A percentile compares a stretch with the other conserved stretches of the same genome.
These are phyloP conservation scores for Cystobasidium slooffiae DNA, from an alignment of 1,284 basidiomycete genomes.

Conservation along the genomic window DNA sequence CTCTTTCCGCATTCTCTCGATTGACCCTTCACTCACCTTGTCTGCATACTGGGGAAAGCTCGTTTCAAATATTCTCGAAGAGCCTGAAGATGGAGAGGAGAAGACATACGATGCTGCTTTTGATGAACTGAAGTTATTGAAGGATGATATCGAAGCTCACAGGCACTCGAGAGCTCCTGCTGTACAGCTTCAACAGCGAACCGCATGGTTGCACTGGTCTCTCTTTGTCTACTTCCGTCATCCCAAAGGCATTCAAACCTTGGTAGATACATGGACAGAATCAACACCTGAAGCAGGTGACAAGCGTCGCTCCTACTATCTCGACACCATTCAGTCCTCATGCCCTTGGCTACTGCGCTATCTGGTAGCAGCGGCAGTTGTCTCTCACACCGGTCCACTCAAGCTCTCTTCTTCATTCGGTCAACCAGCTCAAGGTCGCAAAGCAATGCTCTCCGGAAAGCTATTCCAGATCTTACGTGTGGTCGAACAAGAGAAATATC, in stretches of 20 bases:
- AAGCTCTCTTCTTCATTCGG: conserved; percentile 25
- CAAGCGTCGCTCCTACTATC: conserved; percentile 63
- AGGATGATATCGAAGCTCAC: conserved; percentile 86
- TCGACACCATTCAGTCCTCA: conserved; percentile 97
- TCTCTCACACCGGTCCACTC: conserved; percentile 71
- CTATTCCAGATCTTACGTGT: conserved; percentile 79
- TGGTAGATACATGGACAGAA: conserved; percentile 94
- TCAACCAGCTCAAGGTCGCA: conserved; percentile 37
- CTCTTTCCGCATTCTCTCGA: conserved; percentile 96
- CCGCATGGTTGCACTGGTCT: conserved; percentile 97
- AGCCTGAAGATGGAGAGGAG: conserved; percentile 56
- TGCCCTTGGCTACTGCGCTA: conserved; percentile 95
- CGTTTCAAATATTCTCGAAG: conserved; percentile 91
- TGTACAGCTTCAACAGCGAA: conserved; percentile 86
- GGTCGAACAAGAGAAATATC: conserved; percentile 90
- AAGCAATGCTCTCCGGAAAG: conserved; percentile 42
- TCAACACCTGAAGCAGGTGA: conserved; percentile 38
- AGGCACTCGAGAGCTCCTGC: conserved; percentile 59
- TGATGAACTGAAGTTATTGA: conserved; percentile 88
- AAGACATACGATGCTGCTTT: conserved; percentile 87
- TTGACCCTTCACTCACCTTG: conserved; percentile 85
- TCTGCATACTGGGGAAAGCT: conserved; percentile 99
- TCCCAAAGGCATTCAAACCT: conserved; percentile 83
- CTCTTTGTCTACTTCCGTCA: conserved; percentile 99
- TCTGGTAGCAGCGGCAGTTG: conserved; percentile 87